phyloP scores from a whole-genome alignment of 2,329 filamentous ascomycete genomes.

The Alternaria triticina region DNA sequence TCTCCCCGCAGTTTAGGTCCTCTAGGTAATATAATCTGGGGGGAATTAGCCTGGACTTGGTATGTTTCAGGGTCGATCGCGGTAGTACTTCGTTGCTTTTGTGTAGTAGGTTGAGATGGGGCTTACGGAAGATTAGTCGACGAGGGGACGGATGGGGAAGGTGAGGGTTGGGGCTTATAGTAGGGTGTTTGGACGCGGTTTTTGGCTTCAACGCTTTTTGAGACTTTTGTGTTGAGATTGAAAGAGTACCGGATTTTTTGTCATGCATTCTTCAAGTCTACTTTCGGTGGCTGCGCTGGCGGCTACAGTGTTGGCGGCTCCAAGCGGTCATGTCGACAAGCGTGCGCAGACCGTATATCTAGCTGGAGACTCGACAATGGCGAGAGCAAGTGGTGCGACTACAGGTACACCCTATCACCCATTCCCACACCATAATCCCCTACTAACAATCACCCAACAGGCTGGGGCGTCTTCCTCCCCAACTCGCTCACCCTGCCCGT shows the following conservation, averaged over 20 bases:
- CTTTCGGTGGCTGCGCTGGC: conserved; percentile 28
- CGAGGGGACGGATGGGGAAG: background rate
- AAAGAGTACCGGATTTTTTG: background rate
- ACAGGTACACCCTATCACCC: conserved; percentile 40
- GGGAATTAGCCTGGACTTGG: conserved; percentile 4
- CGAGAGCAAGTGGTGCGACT: conserved; percentile 53
- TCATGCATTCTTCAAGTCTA: conserved; percentile 18
- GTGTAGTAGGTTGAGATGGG: background rate
- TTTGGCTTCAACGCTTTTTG: background rate
- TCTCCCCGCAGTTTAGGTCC: background rate
- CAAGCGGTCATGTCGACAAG: conserved; percentile 27
- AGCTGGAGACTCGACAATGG: conserved; percentile 69
- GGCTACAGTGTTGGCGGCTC: conserved; percentile 30
- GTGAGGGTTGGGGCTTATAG: background rate
- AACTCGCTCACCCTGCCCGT: conserved; percentile 60
- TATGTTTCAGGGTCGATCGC: conserved; percentile 1
- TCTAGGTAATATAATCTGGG: background rate
- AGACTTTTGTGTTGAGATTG: background rate
- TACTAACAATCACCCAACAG: conserved; percentile 39
- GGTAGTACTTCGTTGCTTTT: background rate
- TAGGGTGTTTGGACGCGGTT: background rate
- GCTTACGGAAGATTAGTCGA: background rate
- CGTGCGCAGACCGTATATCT: conserved; percentile 59
- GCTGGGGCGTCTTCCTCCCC: conserved; percentile 68
- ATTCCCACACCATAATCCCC: background rate